phyloP scores from a whole-genome alignment of 805 yeast species.

The Myxozyma geophila region DNA sequence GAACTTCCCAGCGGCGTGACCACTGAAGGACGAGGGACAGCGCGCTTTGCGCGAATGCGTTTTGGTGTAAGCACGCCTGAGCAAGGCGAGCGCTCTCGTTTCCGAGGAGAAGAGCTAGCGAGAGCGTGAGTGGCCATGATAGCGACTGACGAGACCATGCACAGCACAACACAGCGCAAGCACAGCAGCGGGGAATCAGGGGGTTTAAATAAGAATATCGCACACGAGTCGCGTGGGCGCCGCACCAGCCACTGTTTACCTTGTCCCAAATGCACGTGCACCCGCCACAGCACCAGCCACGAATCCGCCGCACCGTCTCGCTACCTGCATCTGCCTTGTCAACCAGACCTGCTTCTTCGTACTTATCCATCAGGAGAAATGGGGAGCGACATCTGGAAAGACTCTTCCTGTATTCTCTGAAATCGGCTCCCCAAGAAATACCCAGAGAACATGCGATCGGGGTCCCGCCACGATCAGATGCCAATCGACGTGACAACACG shows the following conservation, averaged over 20 bases:
- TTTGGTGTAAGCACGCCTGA: conserved; percentile 6
- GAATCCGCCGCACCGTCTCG: background rate
- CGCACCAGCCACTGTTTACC: conserved; percentile 12
- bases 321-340: background rate
- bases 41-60: background rate
- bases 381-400: too few species aligned
- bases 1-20: conserved; percentile 3
- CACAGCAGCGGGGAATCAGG: background rate
- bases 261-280: background rate
- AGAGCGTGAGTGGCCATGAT: conserved; percentile 3
- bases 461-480: too few species aligned
- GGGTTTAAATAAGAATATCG: background rate
- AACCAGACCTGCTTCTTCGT: background rate
- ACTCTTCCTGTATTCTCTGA: too few species aligned
- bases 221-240: background rate
- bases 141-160: background rate
- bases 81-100: conserved; percentile 7
- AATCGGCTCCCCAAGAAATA: too few species aligned
- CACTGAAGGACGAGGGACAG: conserved; percentile 12
- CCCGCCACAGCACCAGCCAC: conserved; percentile 11
- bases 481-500: background rate
- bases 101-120: conserved; percentile 1
- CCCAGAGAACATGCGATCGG: too few species aligned
- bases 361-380: background rate
- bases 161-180: background rate